Conservation (phyloP, 2,329 filamentous ascomycete species). For the Cephalotrichum gorgonifer region DNA sequence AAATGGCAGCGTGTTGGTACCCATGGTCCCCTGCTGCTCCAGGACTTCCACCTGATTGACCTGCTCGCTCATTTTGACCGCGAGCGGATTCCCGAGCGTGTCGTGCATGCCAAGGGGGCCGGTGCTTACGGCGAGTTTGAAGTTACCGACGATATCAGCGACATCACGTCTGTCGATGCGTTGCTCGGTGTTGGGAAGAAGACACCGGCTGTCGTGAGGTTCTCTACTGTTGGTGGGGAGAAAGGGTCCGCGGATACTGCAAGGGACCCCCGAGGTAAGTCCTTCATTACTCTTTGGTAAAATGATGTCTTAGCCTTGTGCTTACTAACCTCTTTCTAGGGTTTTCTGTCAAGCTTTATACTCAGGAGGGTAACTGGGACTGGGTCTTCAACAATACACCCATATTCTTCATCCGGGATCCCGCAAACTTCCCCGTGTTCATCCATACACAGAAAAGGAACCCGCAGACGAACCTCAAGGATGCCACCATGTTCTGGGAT, state of each 20-base stretch:
- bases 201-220: slow-evolving; percentile 56
- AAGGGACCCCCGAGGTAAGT: slow-evolving; percentile 34
- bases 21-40: neutral
- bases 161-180: slow-evolving; percentile 40
- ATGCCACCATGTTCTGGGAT: slow-evolving; percentile 43
- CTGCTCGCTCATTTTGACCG: slow-evolving; percentile 44
- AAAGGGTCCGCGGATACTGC: slow-evolving; percentile 61
- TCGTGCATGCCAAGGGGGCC: slow-evolving; percentile 33
- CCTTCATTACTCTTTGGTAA: too few relatives aligned
- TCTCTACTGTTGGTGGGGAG: slow-evolving; percentile 69
- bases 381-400: slow-evolving; percentile 70
- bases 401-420: slow-evolving; percentile 67
- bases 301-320: too few relatives aligned
- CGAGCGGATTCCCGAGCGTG: slow-evolving; percentile 39
- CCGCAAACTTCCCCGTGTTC: slow-evolving; percentile 64
- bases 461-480: slow-evolving; percentile 60
- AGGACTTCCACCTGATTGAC: slow-evolving; percentile 49
- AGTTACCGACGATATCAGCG: slow-evolving; percentile 34
- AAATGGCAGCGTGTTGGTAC: slow-evolving; percentile 38
- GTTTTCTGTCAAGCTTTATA: slow-evolving; percentile 58
- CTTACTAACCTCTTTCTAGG: too few relatives aligned
- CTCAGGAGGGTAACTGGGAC: slow-evolving; percentile 61
- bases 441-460: slow-evolving; percentile 72
- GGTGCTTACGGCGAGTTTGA: slow-evolving; percentile 44
- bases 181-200: slow-evolving; percentile 56